These are phyloP conservation scores for Phytophthora pinifolia DNA, from an alignment of 352 stramenopile species.

Conservation along the genomic window DNA sequence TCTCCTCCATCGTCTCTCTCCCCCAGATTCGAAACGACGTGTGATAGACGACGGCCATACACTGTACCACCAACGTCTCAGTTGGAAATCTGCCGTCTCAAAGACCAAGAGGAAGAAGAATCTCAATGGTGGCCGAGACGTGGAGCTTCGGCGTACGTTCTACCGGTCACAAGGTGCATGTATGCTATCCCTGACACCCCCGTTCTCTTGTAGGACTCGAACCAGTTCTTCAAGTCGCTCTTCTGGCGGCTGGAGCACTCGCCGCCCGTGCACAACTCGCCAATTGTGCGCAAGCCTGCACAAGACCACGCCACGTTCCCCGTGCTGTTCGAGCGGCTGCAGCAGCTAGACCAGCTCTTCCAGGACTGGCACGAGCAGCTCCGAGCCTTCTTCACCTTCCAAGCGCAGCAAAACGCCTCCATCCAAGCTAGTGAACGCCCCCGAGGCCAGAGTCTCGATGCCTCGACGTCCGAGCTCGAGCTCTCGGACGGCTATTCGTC, in stretches of 20 bases:
- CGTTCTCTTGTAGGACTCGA: slow-evolving; percentile 17
- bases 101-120: background rate
- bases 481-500: slow-evolving; percentile 21
- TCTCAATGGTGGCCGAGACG: slow-evolving; percentile 2
- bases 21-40: slow-evolving; percentile 2
- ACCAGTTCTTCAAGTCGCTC: slow-evolving; percentile 21
- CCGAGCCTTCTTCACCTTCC: slow-evolving; percentile 14
- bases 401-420: background rate
- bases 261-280: slow-evolving; percentile 15
- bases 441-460: slow-evolving; percentile 15
- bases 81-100: slow-evolving; percentile 9
- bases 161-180: background rate
- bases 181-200: too few relatives aligned
- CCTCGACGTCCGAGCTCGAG: slow-evolving; percentile 1
- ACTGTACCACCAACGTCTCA: background rate
- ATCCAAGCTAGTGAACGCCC: too few relatives aligned
- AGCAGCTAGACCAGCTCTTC: slow-evolving; percentile 31
- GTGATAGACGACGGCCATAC: background rate
- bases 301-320: slow-evolving; percentile 9
- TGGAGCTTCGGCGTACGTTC: slow-evolving; percentile 17
- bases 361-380: slow-evolving; percentile 31
- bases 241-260: slow-evolving; percentile 23
- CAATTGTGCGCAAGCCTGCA: slow-evolving; percentile 15
- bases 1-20: slow-evolving; percentile 2
- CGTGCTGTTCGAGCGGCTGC: slow-evolving; percentile 25